Conservation (phyloP, 805 yeast species). For the Metschnikowia amazonensis region DNA sequence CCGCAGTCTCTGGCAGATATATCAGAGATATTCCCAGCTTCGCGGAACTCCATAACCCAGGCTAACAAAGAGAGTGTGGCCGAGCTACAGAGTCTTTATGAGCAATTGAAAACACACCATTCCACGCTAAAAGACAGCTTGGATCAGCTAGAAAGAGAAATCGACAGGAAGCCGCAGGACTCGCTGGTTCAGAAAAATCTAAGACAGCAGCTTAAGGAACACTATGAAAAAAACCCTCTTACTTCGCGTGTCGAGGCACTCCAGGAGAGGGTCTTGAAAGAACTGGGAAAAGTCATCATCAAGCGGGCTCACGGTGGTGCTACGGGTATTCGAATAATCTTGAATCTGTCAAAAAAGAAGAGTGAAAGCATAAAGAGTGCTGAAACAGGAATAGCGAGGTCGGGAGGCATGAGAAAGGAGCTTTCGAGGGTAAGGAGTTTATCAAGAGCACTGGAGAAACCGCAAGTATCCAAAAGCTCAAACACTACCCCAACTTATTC, state of each 20-base stretch:
- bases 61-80: constrained; percentile 15
- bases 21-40: constrained; percentile 3
- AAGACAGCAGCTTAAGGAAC: constrained; percentile 29
- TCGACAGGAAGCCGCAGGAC: constrained; percentile 11
- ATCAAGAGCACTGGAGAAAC: background rate
- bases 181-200: constrained; percentile 16
- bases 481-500: background rate
- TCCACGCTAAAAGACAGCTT: constrained; percentile 24
- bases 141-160: constrained; percentile 21
- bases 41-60: constrained; percentile 4
- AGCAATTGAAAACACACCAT: constrained; percentile 31
- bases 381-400: constrained; percentile 1
- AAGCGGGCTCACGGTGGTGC: constrained; percentile 11
- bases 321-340: constrained; percentile 16
- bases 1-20: constrained; percentile 1
- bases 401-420: background rate
- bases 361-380: background rate
- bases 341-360: constrained; percentile 10
- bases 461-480: background rate
- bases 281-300: constrained; percentile 15
- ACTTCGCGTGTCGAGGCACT: constrained; percentile 38
- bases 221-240: constrained; percentile 34
- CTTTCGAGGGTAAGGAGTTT: background rate
- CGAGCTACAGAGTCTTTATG: constrained; percentile 21
- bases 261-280: constrained; percentile 20